phyloP scores from a whole-genome alignment of 768 basidiomycete genomes.

The Brasilioporus rufonigricans region DNA sequence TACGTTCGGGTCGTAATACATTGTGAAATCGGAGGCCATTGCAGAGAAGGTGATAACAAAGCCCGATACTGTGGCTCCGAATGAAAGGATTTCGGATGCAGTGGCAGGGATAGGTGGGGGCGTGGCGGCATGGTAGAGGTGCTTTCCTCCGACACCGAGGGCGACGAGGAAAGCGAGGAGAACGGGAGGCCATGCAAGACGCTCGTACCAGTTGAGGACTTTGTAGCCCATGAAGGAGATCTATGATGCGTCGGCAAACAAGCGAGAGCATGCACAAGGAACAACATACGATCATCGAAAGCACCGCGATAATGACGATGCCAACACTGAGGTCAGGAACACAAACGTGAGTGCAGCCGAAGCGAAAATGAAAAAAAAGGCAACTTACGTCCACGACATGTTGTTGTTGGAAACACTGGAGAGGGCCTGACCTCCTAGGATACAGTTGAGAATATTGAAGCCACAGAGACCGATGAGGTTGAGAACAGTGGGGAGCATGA shows the following conservation, averaged over 20 bases:
- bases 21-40: constrained; percentile 72
- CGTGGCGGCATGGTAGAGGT: constrained; percentile 51
- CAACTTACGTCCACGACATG: constrained; percentile 50
- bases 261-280: not conserved
- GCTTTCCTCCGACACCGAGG: constrained; percentile 70
- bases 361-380: not conserved
- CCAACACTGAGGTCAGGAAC: constrained; percentile 53
- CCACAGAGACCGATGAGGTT: constrained; percentile 62
- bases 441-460: constrained; percentile 64
- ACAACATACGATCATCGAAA: constrained; percentile 57
- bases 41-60: constrained; percentile 65
- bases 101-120: constrained; percentile 51
- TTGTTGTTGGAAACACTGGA: constrained; percentile 50
- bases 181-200: constrained; percentile 74
- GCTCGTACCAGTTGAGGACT: constrained; percentile 71
- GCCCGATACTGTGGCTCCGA: constrained; percentile 68
- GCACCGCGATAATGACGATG: constrained; percentile 71
- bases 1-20: constrained; percentile 59
- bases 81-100: constrained; percentile 54
- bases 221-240: constrained; percentile 66
- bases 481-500: constrained; percentile 48
- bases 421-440: constrained; percentile 68
- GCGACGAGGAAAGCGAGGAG: constrained; percentile 70
- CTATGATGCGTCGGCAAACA: constrained; percentile 24
- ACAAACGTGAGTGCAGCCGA: constrained; percentile 4